Conservation (phyloP, 306 rosid genomes). For the Vigna trinervia region DNA sequence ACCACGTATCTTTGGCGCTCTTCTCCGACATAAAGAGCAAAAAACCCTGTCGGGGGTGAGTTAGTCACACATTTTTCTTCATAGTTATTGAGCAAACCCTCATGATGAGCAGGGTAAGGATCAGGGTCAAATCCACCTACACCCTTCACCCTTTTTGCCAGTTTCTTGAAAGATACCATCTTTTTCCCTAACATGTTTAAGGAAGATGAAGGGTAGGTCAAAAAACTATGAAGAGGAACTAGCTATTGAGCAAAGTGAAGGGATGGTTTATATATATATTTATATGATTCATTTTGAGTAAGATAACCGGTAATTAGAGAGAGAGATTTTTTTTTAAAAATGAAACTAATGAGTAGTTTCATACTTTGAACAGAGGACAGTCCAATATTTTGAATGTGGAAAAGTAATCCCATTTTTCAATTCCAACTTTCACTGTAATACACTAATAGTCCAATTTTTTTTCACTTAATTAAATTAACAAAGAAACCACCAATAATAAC, state of each 20-base stretch:
- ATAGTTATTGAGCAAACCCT: constrained; percentile 50
- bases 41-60: constrained; percentile 63
- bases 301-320: not conserved
- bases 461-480: not conserved
- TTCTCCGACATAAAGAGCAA: constrained; percentile 81
- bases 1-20: constrained; percentile 72
- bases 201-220: not conserved
- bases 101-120: constrained; percentile 30
- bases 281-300: too few species aligned
- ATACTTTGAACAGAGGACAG: constrained; percentile 8
- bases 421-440: not conserved
- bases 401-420: constrained; percentile 15
- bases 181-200: constrained; percentile 65
- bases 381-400: constrained; percentile 25
- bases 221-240: not conserved
- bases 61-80: constrained; percentile 29
- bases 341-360: constrained; percentile 19
- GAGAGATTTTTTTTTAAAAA: not conserved
- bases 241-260: constrained; percentile 27
- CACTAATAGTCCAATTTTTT: too few species aligned
- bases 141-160: constrained; percentile 61
- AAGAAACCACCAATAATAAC: not conserved
- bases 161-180: constrained; percentile 62
- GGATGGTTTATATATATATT: not conserved
- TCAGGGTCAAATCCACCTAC: constrained; percentile 40